Conservation (phyloP, 257 asterid genomes). For the Solanum clarkiae region DNA sequence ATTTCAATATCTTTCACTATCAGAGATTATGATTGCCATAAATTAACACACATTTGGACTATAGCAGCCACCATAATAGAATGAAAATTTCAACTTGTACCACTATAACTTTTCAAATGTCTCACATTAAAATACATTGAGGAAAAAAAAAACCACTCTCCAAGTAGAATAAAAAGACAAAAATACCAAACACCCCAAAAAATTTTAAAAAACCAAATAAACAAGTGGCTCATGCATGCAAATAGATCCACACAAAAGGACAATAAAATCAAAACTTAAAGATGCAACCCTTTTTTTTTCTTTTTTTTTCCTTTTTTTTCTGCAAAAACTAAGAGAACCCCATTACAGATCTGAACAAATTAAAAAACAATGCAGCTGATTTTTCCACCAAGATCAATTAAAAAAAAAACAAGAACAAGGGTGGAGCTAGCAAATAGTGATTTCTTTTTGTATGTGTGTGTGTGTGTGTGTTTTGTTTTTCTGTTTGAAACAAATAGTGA, state of each 20-base stretch:
- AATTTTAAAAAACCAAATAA: rapidly evolving
- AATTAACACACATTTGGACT: not conserved
- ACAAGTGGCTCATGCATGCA: not conserved
- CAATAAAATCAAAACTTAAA: not conserved
- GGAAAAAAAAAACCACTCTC: not conserved
- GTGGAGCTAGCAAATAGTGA: no score
- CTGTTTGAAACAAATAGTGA: no score
- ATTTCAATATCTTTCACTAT: not conserved
- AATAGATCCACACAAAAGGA: not conserved
- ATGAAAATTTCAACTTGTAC: not conserved
- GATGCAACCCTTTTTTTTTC: not conserved
- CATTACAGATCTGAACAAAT: not conserved
- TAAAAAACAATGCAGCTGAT: not conserved
- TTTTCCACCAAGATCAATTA: not conserved
- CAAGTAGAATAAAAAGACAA: not conserved
- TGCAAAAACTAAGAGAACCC: not conserved
- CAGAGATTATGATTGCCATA: not conserved
- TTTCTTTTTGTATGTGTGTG: no score
- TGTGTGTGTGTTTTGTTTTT: no score
- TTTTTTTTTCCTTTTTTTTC: not conserved
- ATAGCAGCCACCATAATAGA: not conserved
- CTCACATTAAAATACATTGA: not conserved
- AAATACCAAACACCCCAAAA: not conserved
- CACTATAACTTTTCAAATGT: not conserved
- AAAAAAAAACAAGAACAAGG: no score